Conservation (phyloP, 2,329 filamentous ascomycete species). For the Botrytis pseudocinerea region DNA sequence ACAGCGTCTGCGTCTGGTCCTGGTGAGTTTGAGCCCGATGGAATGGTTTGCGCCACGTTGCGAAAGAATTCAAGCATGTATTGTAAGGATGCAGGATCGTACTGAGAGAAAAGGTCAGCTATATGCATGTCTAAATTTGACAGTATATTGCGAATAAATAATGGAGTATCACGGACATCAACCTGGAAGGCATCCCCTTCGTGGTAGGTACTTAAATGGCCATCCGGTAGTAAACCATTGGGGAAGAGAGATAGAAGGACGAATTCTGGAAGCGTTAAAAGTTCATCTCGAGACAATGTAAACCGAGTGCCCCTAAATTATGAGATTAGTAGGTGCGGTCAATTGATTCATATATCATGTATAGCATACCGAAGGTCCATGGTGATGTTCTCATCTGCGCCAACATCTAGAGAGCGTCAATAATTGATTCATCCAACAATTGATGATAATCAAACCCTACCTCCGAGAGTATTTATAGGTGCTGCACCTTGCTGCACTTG, state of each 20-base stretch:
- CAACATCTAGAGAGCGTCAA: slow-evolving; percentile 59
- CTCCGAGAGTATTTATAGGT: slow-evolving; percentile 85
- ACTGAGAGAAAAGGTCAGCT: slow-evolving; percentile 61
- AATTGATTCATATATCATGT: slow-evolving; percentile 3
- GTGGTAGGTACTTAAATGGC: slow-evolving; percentile 88
- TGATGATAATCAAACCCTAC: slow-evolving; percentile 49
- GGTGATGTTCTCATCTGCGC: slow-evolving; percentile 89
- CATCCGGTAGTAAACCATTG: slow-evolving; percentile 96
- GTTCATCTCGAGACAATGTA: slow-evolving; percentile 89
- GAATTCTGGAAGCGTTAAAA: slow-evolving; percentile 94
- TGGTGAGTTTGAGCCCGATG: slow-evolving; percentile 67
- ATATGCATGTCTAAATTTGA: slow-evolving; percentile 45
- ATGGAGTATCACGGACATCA: slow-evolving; percentile 69
- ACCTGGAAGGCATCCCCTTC: slow-evolving; percentile 95
- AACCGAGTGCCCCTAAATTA: slow-evolving; percentile 79
- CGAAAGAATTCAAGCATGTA: slow-evolving; percentile 99
- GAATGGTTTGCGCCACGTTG: slow-evolving; percentile 93
- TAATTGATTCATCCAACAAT: slow-evolving; percentile 16
- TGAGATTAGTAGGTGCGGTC: slow-evolving; percentile 37
- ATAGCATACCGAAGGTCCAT: slow-evolving; percentile 83
- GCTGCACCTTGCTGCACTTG: slow-evolving; percentile 92
- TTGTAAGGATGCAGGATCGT: slow-evolving; percentile 91
- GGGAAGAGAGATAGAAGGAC: slow-evolving; percentile 96
- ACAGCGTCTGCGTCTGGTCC: slow-evolving; percentile 65
- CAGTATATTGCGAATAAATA: slow-evolving; percentile 38